Base-by-base conservation (phyloP, 495 filamentous ascomycete species). In the Aspergillus diversus region DNA sequence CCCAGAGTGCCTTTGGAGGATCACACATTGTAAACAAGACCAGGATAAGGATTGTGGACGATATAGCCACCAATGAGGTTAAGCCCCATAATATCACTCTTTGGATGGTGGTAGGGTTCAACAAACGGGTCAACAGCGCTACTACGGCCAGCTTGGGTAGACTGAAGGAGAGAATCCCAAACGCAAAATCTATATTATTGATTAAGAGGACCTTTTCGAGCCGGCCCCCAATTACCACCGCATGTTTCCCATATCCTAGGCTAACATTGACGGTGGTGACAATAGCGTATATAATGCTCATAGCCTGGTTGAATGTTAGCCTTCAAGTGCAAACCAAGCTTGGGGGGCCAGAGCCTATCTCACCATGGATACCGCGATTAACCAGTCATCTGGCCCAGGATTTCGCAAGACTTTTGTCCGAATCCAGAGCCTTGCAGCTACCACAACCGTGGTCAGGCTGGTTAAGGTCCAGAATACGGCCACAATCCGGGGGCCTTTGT, bases 311-410 rank as follows among this genome's bases (percentile, higher is more conserved):
- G 11, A 3, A 27, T 5, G 47, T 53, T 9, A 58, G 15, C 11
- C 11, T 9, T 32, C 39, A 43, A n/a, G 4, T 5, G 4, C 39
- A 43, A 27, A 27, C 21, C 21, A 27, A 2, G 21, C 21, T 27
- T 27, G 21, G 21, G 21, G 21, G 21, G 21, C 21, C 21, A 27
- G 21, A 27, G 21, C 21, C 21, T 27, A 27, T 27, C 21, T 56
- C n/a, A 71, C 78, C 67, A 79, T 68, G 57, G 77, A 69, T 1
- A 67, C 55, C 8, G 71, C 62, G 63, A 82, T 78, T 37, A 78
- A 74, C 46, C 75, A 80, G 62, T 84, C 80, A 71, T 84, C 81
- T 50, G 55, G 60, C 15, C 81, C 79, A 3, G 79, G 49, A 42
- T 69, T 80, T 15, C 71, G 71, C 12, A 80, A 60, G 43, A 84